These are phyloP conservation scores for Tricladium varicosporioides DNA, from an alignment of 2,329 filamentous ascomycete genomes.

Conservation along the genomic window DNA sequence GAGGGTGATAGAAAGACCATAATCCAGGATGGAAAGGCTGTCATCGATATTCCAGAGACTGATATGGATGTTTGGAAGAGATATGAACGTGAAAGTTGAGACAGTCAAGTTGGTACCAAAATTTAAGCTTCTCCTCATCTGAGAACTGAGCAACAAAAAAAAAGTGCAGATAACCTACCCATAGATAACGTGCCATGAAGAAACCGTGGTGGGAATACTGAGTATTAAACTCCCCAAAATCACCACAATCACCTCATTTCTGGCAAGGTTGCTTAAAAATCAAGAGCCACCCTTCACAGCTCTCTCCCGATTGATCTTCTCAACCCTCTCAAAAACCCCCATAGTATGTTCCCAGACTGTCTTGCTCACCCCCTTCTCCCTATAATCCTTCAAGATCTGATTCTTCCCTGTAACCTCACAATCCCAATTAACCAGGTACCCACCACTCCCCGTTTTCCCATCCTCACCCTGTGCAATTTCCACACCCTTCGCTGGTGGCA, in stretches of 20 bases:
- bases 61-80: conserved; percentile 26
- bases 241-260: too few relatives aligned
- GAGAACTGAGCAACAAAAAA: too few relatives aligned
- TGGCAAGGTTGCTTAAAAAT: too few relatives aligned
- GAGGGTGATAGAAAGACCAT: conserved; percentile 21
- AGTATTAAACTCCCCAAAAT: too few relatives aligned
- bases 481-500: conserved; percentile 10
- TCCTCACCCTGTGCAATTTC: conserved; percentile 6
- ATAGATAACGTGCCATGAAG: too few relatives aligned
- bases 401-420: conserved; percentile 24
- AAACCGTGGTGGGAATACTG: too few relatives aligned
- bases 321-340: conserved; percentile 25
- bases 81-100: conserved; percentile 22
- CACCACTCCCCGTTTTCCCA: conserved; percentile 14
- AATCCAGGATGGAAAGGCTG: conserved; percentile 20
- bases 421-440: conserved; percentile 26
- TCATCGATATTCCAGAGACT: conserved; percentile 21
- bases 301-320: conserved; percentile 22
- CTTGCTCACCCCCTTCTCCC: conserved; percentile 20
- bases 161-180: too few relatives aligned
- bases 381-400: conserved; percentile 22
- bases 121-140: too few relatives aligned
- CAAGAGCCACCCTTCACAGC: neutral
- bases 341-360: conserved; percentile 31
- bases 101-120: too few relatives aligned